A percentile compares a stretch with the other conserved stretches of the same genome.
phyloP scores from a whole-genome alignment of 208 protist species.

The Crithidia mellificae region DNA sequence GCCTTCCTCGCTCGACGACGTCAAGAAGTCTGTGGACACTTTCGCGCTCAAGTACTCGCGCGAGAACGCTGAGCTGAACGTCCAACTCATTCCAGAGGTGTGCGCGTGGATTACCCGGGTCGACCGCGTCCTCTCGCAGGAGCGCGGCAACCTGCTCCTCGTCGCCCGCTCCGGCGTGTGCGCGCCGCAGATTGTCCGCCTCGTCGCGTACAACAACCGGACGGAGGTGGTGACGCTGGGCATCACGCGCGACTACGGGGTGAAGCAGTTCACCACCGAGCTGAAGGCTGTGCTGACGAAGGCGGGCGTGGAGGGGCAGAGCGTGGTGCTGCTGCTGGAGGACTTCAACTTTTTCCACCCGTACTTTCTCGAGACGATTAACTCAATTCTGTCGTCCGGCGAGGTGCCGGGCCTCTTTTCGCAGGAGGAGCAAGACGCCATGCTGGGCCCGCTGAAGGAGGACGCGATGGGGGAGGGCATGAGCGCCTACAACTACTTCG shows the following conservation, averaged over 20 bases:
- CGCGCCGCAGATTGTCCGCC: constrained; percentile 84
- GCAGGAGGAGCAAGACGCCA: constrained; percentile 95
- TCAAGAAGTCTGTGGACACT: constrained; percentile 75
- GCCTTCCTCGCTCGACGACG: constrained; percentile 56
- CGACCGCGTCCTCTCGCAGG: constrained; percentile 95
- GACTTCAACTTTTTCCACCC: constrained; percentile 94
- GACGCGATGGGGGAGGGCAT: constrained; percentile 85
- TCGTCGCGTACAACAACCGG: constrained; percentile 91
- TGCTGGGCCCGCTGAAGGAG: constrained; percentile 93
- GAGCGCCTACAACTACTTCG: constrained; percentile 89
- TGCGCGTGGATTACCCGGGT: constrained; percentile 92
- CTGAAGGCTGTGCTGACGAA: constrained; percentile 92
- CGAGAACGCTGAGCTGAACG: constrained; percentile 91
- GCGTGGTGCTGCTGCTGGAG: constrained; percentile 93
- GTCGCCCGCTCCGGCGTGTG: constrained; percentile 95
- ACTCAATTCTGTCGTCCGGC: constrained; percentile 95
- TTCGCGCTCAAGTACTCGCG: constrained; percentile 90
- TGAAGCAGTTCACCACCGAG: constrained; percentile 95
- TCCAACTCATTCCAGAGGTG: constrained; percentile 96
- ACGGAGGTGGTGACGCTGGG: constrained; percentile 90
- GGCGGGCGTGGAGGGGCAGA: constrained; percentile 91
- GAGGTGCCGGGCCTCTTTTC: constrained; percentile 97
- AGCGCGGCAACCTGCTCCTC: constrained; percentile 94
- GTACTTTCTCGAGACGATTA: constrained; percentile 93
- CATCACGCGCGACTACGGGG: constrained; percentile 90